phyloP scores from a whole-genome alignment of 805 yeast species.

The Saccharomyces cerevisiae region DNA sequence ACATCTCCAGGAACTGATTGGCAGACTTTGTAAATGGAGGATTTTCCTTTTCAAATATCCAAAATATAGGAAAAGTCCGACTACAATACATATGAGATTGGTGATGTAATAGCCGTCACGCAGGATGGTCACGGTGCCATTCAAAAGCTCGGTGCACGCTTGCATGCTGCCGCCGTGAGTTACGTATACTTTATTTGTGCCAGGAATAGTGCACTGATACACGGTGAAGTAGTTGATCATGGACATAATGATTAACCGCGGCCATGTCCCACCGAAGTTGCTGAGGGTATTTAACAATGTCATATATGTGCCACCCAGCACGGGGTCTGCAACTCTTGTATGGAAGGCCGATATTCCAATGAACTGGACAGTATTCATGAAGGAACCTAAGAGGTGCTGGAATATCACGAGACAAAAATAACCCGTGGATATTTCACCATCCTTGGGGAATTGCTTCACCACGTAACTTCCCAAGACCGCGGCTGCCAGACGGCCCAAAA shows the following conservation, averaged over 20 bases:
- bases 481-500: constrained; percentile 67
- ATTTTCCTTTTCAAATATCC: constrained; percentile 60
- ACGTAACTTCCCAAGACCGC: constrained; percentile 69
- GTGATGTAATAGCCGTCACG: constrained; percentile 83
- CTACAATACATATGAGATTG: constrained; percentile 57
- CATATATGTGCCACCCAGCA: constrained; percentile 97
- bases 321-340: constrained; percentile 90
- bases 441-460: constrained; percentile 62
- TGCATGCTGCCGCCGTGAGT: constrained; percentile 12
- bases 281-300: constrained; percentile 87
- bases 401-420: constrained; percentile 67
- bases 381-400: constrained; percentile 79
- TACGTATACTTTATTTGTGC: constrained; percentile 2
- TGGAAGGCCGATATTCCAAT: constrained; percentile 93
- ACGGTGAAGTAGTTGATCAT: constrained; percentile 73
- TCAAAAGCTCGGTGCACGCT: constrained; percentile 20
- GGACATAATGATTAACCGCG: constrained; percentile 67
- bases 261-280: constrained; percentile 98
- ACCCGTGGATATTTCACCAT: constrained; percentile 36
- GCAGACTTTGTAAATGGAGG: constrained; percentile 58
- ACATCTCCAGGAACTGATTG: constrained; percentile 66
- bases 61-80: constrained; percentile 60
- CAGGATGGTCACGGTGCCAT: constrained; percentile 47
- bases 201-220: constrained; percentile 45
- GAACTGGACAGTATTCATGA: constrained; percentile 91